Evolutionary conservation across 1,284 basidiomycete species (phyloP).

Genomic region (Moesziomyces sp.): DNA sequence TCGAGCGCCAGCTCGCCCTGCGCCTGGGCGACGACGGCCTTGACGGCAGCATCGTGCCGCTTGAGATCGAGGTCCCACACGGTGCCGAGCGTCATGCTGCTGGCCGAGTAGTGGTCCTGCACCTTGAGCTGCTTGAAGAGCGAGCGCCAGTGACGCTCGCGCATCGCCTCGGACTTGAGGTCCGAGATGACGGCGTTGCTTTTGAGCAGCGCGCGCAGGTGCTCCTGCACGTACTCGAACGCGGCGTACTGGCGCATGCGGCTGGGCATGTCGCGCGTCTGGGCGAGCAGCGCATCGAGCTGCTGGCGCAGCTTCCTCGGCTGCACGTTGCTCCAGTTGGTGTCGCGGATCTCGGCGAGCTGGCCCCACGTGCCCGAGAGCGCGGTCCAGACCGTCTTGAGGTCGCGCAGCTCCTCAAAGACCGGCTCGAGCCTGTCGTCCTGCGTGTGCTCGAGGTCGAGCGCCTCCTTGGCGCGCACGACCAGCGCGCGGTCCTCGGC

Average conservation of each 20-base stretch:
- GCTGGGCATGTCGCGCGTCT: slow-evolving; percentile 98
- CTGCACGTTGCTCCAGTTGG: slow-evolving; percentile 84
- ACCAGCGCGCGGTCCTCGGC: slow-evolving; percentile 94
- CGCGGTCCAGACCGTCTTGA: slow-evolving; percentile 99
- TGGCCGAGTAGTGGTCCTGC: slow-evolving; percentile 66
- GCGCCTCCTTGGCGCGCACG: slow-evolving; percentile 93
- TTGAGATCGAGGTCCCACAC: slow-evolving; percentile 98
- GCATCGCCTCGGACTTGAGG: slow-evolving; percentile 94
- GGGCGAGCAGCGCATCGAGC: slow-evolving; percentile 85
- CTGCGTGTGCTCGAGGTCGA: slow-evolving; percentile 88
- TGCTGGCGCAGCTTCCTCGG: slow-evolving; percentile 94
- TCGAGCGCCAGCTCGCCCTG: slow-evolving; percentile 81
- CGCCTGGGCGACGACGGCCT: slow-evolving; percentile 95
- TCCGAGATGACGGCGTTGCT: slow-evolving; percentile 88
- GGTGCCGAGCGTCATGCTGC: slow-evolving; percentile 90
- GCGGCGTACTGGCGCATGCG: slow-evolving; percentile 99
- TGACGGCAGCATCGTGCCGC: slow-evolving; percentile 88
- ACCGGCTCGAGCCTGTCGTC: slow-evolving; percentile 93
- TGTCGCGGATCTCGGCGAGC: slow-evolving; percentile 86
- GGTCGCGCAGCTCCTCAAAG: slow-evolving; percentile 91
- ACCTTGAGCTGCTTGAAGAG: slow-evolving; percentile 87
- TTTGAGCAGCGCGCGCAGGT: slow-evolving; percentile 85
- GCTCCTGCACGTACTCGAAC: slow-evolving; percentile 96
- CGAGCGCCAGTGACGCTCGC: slow-evolving; percentile 98
- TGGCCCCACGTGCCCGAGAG: slow-evolving; percentile 96